Percentiles rank a stretch among this genome's conserved stretches.
phyloP scores from a whole-genome alignment of 345 rosid genomes.

The Populus alba region DNA sequence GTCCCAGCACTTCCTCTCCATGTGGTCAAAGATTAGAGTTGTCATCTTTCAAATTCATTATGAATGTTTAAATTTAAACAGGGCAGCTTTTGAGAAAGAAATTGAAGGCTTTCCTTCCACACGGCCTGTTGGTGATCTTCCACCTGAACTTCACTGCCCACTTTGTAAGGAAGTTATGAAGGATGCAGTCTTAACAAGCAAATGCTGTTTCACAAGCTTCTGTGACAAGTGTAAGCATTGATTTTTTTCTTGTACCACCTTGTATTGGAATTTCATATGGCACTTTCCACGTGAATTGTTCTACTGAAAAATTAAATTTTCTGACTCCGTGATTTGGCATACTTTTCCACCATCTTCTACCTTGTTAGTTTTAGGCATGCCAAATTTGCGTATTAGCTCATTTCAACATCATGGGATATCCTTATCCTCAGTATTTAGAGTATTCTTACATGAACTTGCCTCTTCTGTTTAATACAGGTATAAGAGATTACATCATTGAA shows the following conservation, averaged over 20 bases:
- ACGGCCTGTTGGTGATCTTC: conserved; percentile 89
- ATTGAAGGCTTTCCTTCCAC: conserved; percentile 92
- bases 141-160: conserved; percentile 94
- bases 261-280: neutral
- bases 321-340: neutral
- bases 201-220: conserved; percentile 82
- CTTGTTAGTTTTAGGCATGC: neutral
- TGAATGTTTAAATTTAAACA: conserved; percentile 20
- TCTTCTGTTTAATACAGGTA: conserved; percentile 47
- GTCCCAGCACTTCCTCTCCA: neutral
- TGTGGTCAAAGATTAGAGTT: neutral
- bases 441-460: neutral
- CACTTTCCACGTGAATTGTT: neutral
- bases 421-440: neutral
- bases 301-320: neutral
- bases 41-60: neutral
- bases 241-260: neutral
- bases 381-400: neutral
- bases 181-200: conserved; percentile 93
- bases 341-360: neutral
- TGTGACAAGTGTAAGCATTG: conserved; percentile 74
- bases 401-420: neutral
- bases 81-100: conserved; percentile 98
- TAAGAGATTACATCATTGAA: conserved; percentile 76
- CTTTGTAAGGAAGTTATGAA: conserved; percentile 86